Percentiles rank a stretch among this genome's conserved stretches.
Evolutionary conservation across 352 stramenopile species (phyloP).

Genomic region (Discostella stelligera): DNA sequence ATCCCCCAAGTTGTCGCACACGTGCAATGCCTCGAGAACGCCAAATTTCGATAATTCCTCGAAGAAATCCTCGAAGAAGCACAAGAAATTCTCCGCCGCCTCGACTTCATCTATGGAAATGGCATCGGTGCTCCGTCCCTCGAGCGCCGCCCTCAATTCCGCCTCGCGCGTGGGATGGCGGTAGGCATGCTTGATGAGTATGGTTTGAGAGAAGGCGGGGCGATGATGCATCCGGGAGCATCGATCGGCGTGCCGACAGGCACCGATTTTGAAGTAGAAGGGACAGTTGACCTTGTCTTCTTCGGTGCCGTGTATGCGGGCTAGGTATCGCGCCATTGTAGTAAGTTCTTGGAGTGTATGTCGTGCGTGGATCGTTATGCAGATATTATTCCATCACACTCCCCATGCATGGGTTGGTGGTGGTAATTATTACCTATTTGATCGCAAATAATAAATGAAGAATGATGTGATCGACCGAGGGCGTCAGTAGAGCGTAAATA

Average conservation of each 20-base stretch:
- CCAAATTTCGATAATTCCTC: slow-evolving; percentile 98
- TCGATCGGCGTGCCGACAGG: slow-evolving; percentile 97
- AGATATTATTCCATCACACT: too few species aligned
- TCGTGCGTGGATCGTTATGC: too few species aligned
- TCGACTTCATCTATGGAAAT: slow-evolving; percentile 86
- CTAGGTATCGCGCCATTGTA: slow-evolving; percentile 90
- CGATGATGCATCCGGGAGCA: slow-evolving; percentile 98
- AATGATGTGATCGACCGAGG: too few species aligned
- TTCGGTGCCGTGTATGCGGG: slow-evolving; percentile 96
- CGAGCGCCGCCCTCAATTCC: slow-evolving; percentile 48
- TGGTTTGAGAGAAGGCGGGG: slow-evolving; percentile 97
- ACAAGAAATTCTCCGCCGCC: slow-evolving; percentile 91
- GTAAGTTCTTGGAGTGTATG: slow-evolving; percentile 6
- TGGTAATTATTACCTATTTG: too few species aligned
- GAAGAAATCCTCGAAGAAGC: slow-evolving; percentile 83
- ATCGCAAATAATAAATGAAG: too few species aligned
- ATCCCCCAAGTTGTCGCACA: slow-evolving; percentile 99
- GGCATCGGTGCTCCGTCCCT: slow-evolving; percentile 25
- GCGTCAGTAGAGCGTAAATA: too few species aligned
- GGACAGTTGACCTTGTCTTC: slow-evolving; percentile 98
- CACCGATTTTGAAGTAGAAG: slow-evolving; percentile 99
- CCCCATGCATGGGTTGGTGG: too few species aligned
- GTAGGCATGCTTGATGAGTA: slow-evolving; percentile 98
- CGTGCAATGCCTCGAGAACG: slow-evolving; percentile 96
- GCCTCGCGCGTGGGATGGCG: slow-evolving; percentile 86